phyloP scores from a whole-genome alignment of 176 grass and related monocot species.

The Aegilops umbellulata region DNA sequence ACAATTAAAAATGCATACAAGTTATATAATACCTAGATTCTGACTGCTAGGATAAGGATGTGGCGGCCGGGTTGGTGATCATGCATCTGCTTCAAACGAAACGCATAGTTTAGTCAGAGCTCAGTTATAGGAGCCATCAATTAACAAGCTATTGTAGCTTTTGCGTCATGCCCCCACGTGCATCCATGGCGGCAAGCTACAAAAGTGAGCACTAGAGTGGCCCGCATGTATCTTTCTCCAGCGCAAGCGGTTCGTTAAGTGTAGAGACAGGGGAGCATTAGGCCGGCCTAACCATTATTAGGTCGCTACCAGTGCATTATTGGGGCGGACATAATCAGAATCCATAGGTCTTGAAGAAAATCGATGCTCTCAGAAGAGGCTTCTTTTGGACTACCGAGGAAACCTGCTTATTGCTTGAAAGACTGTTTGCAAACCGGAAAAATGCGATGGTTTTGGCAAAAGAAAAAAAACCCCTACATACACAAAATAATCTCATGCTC shows the following conservation, averaged over 20 bases:
- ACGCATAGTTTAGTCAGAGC: constrained; percentile 26
- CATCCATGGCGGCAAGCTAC: constrained; percentile 20
- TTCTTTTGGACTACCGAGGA: no score
- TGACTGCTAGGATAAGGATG: constrained; percentile 45
- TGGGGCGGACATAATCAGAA: constrained; percentile 1
- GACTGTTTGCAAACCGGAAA: no score
- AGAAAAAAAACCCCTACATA: no score
- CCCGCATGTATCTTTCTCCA: constrained; percentile 41
- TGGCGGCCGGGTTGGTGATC: constrained; percentile 31
- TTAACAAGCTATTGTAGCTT: constrained; percentile 37
- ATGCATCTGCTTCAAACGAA: background rate
- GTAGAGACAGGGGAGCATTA: constrained; percentile 30
- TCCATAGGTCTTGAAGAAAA: background rate
- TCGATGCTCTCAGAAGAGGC: no score
- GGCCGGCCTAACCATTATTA: constrained; percentile 38
- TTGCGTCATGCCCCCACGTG: constrained; percentile 46
- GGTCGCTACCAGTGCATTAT: constrained; percentile 32
- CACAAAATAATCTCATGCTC: no score
- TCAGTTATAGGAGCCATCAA: constrained; percentile 12
- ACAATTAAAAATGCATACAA: background rate
- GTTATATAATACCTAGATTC: constrained; percentile 37
- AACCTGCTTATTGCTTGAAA: no score
- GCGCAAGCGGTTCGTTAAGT: constrained; percentile 1
- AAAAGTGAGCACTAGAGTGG: constrained; percentile 31
- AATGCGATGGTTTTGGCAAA: no score